Conservation (phyloP, 169 alveolate genomes). For the Plasmodium billcollinsi region DNA sequence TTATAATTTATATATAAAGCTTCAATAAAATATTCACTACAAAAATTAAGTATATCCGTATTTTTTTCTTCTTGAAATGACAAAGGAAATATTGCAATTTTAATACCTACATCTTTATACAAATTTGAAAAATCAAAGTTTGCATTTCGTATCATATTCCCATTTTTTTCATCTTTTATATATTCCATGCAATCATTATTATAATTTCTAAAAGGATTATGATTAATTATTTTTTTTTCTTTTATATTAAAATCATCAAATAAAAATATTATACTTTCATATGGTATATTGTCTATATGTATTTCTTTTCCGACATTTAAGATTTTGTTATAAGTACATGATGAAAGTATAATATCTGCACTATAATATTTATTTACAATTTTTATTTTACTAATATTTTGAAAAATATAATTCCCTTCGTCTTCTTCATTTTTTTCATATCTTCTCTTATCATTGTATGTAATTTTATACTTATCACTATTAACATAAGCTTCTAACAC, state of each 20-base stretch:
- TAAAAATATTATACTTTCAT: slow-evolving; percentile 52
- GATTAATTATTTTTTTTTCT: slow-evolving; percentile 28
- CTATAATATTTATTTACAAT: slow-evolving; percentile 60
- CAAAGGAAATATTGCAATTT: slow-evolving; percentile 65
- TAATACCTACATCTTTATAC: slow-evolving; percentile 55
- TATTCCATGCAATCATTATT: slow-evolving; percentile 51
- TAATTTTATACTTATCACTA: slow-evolving; percentile 12
- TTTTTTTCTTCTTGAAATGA: slow-evolving; percentile 29
- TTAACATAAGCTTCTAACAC: slow-evolving; percentile 19
- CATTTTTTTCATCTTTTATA: slow-evolving; percentile 21
- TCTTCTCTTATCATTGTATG: neutral
- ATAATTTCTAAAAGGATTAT: slow-evolving; percentile 46
- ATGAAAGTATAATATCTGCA: slow-evolving; percentile 35
- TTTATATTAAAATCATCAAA: slow-evolving; percentile 31
- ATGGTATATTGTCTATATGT: slow-evolving; percentile 25
- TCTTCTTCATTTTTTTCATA: neutral
- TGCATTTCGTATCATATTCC: slow-evolving; percentile 37
- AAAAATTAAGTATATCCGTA: slow-evolving; percentile 24
- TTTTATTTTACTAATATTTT: slow-evolving; percentile 17
- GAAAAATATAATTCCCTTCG: slow-evolving; percentile 8
- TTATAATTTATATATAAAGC: slow-evolving; percentile 54
- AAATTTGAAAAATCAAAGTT: slow-evolving; percentile 64
- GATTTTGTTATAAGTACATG: slow-evolving; percentile 13
- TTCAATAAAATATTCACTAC: slow-evolving; percentile 70
- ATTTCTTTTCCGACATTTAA: neutral